Base-by-base conservation (phyloP, 1,284 basidiomycete genomes). In the Inonotus hispidus region DNA sequence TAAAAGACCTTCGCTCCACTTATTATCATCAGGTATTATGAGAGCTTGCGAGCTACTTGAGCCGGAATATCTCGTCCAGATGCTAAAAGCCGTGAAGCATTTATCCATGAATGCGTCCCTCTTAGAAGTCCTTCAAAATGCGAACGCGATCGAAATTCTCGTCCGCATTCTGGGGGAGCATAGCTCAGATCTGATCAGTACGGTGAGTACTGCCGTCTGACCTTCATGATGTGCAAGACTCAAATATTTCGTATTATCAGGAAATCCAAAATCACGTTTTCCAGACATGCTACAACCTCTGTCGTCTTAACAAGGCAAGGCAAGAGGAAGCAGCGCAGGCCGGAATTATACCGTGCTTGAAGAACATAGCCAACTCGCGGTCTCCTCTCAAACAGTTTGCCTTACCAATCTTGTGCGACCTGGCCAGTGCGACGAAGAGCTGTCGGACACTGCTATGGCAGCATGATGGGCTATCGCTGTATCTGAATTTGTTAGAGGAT, bases 301-400 rank as follows among this genome's bases (percentile, higher is more conserved):
- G 94, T 71, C 85, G 93, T n/a, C 78, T 98, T 60, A 95, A 94
- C 74, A 96, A 95, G 73, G 84, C 87, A 1, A 80, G 95, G 60
- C 96, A 98, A 73, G 96, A 98, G 74, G 96, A 98, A 73, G 95
- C 96, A 3, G 95, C 95, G 0, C 89, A 95, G 68, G 93, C 93
- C 2, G 96, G 95, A 13, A 92, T 97, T 63, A 89, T 99, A 29
- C 93, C 96, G 1, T 85, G 92, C 65, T 81, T 99, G 43, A 91
- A 94, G 72, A 84, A 87, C 2, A 88, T 98, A 53, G 92, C 95
- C 62, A 83, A 88, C 68, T 90, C 86, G 11, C 90, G 85, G 63
- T 96, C 94, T 16, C 95, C 93, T 0, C 80, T 98, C 66, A 95
- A 94, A 72, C 95, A 98, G 70, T 98, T 98, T 69, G 96, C 96